Base-by-base conservation (phyloP, 371 early-diverging fungal genomes). In the Choanephora cucurbitarum region DNA sequence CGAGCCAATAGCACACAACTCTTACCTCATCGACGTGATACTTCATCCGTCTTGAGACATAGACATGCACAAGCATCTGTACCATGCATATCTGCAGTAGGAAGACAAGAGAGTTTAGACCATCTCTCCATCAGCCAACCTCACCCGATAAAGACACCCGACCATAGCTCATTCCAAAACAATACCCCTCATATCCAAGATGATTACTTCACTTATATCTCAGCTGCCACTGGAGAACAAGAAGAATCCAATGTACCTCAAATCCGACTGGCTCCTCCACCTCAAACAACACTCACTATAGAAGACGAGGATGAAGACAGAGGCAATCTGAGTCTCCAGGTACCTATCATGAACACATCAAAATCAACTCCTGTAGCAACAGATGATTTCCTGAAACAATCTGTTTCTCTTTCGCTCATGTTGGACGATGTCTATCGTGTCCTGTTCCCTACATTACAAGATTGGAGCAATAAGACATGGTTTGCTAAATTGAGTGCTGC, bases 401-500 rank as follows among this genome's bases (percentile, higher is more conserved):
- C 55, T 10, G 19, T 49, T 1, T 40, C 46, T 5, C 8, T 45
- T 1, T 44, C 50, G 0, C 37, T 56, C 4, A 9, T 41, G 32
- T 15, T 58, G 46, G 55, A 58, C 14, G 55, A 64, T 18, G 28
- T 64, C 5, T 19, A 14, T 1, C 32, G n/a, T 28, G 42, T 34
- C 18, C 66, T 85, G 14, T 84, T 87, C 43, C 87, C 87, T 15
- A 79, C 82, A 0, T 47, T 85, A 1, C 55, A 73, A 31, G 73
- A 70, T 18, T 87, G 85, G 83, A 31, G 53, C 5, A 42, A 65
- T 13, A 85, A 85, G 40, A 75, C 83, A 0, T 10, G 52, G 0
- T 78, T 79, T 61, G 75, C 80, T n/a, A 80, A 77, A 52, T 53
- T 82, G 15, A 80, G 77, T 57, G 75, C 85, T 0, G 43, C 84